These are phyloP conservation scores for Nakazawaea laoshanensis DNA, from an alignment of 805 yeast species.

Conservation along the genomic window DNA sequence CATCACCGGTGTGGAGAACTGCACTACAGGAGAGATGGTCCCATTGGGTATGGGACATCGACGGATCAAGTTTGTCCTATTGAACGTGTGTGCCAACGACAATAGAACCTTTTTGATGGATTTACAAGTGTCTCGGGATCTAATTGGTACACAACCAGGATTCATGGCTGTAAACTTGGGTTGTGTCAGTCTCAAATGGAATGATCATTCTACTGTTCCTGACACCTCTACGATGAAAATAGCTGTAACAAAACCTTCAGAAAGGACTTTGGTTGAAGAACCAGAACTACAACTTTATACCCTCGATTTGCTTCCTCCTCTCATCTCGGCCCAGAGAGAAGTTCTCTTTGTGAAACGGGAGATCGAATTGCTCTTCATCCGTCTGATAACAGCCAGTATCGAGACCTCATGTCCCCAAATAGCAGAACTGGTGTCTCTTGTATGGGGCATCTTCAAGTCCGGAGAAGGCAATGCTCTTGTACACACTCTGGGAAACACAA, in stretches of 20 bases:
- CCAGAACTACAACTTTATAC: too few species aligned
- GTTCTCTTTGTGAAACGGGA: conserved; percentile 8
- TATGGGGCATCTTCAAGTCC: conserved; percentile 9
- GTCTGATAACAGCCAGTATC: background rate
- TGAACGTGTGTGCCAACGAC: conserved; percentile 1
- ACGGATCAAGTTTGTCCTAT: background rate
- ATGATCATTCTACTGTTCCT: too few species aligned
- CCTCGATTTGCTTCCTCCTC: conserved; percentile 7
- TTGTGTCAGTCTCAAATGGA: too few species aligned
- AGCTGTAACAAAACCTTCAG: too few species aligned
- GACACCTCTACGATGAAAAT: too few species aligned
- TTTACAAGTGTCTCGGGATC: too few species aligned
- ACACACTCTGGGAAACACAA: background rate
- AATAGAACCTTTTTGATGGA: background rate
- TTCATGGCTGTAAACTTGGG: too few species aligned
- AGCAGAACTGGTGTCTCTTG: conserved; percentile 1
- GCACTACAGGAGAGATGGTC: conserved; percentile 3
- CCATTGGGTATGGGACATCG: background rate
- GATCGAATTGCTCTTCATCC: conserved; percentile 8
- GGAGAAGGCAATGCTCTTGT: conserved; percentile 3
- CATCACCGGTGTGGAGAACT: background rate
- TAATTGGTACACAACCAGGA: too few species aligned
- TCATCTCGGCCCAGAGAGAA: conserved; percentile 10
- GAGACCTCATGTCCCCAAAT: background rate
- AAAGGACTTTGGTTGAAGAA: too few species aligned